A percentile compares a stretch with the other conserved stretches of the same genome.
Evolutionary conservation across 495 filamentous ascomycete genomes (phyloP).

Genomic region (Cercophora samala): DNA sequence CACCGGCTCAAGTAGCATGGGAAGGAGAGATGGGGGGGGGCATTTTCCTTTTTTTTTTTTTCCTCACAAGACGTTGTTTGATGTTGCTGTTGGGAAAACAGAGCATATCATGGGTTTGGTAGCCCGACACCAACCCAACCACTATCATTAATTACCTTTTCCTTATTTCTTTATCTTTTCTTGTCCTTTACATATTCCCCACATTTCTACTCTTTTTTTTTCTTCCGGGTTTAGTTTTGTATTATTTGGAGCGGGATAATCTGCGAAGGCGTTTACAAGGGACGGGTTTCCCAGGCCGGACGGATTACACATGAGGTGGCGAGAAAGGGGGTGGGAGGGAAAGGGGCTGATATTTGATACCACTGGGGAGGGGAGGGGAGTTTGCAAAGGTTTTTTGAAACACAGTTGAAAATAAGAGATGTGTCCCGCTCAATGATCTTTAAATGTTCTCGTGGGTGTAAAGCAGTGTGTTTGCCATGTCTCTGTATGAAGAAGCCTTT

Average conservation of each 20-base stretch:
- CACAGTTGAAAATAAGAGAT: not conserved
- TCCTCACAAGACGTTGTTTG: too few relatives aligned
- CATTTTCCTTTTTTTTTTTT: too few relatives aligned
- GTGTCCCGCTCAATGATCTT: not conserved
- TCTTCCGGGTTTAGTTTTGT: slow-evolving; percentile 7
- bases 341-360: not conserved
- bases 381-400: not conserved
- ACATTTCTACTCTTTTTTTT: slow-evolving; percentile 6
- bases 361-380: not conserved
- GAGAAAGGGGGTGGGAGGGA: slow-evolving; percentile 7
- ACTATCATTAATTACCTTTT: not conserved
- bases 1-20: too few relatives aligned
- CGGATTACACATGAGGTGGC: not conserved
- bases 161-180: slow-evolving; percentile 8
- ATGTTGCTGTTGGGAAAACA: too few relatives aligned
- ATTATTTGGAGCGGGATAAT: not conserved
- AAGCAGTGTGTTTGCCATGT: too few relatives aligned
- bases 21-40: too few relatives aligned
- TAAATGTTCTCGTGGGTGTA: too few relatives aligned
- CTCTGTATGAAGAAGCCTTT: too few relatives aligned
- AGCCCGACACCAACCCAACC: too few relatives aligned
- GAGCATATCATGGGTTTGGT: too few relatives aligned
- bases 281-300: not conserved
- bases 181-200: not conserved
- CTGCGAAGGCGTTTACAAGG: not conserved